A percentile compares a stretch with the other conserved stretches of the same genome.
Conservation (phyloP, 2,329 filamentous ascomycete species). For the Sporothrix mexicana region DNA sequence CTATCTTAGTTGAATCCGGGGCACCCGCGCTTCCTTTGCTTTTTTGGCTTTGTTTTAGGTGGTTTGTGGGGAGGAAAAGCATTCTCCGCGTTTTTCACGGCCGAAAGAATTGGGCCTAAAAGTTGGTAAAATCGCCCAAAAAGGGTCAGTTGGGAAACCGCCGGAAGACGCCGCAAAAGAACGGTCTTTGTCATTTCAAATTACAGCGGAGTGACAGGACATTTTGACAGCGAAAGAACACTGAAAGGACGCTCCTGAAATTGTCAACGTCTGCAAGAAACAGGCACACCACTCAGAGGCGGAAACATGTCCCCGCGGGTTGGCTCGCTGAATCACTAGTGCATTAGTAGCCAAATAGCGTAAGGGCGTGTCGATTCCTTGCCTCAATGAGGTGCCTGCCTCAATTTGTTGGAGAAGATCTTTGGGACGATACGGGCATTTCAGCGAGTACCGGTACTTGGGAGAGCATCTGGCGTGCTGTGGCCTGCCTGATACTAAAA, state of each 20-base stretch:
- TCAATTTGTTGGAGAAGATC: slow-evolving; percentile 4
- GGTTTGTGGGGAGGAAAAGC: slow-evolving; percentile 25
- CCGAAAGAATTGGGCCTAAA: neutral
- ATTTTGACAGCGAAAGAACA: neutral
- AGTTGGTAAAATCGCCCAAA: neutral
- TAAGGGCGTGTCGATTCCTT: slow-evolving; percentile 3
- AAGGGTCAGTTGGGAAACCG: neutral
- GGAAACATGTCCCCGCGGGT: neutral
- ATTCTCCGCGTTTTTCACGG: slow-evolving; percentile 25
- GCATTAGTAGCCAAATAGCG: slow-evolving; percentile 6
- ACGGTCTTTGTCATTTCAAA: neutral
- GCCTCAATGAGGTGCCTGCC: slow-evolving; percentile 7
- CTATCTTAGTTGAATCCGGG: slow-evolving; percentile 15
- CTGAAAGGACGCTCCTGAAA: neutral
- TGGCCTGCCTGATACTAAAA: too few species aligned
- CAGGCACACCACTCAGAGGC: neutral
- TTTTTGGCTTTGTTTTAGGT: slow-evolving; percentile 7
- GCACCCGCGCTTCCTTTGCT: slow-evolving; percentile 4
- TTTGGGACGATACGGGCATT: neutral
- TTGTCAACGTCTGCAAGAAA: neutral
- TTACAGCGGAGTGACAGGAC: too few species aligned
- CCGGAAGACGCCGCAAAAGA: neutral
- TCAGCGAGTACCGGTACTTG: neutral
- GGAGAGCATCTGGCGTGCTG: too few species aligned
- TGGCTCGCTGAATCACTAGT: slow-evolving; percentile 25